Conservation (phyloP, 306 rosid genomes). For the Vicia sativa region DNA sequence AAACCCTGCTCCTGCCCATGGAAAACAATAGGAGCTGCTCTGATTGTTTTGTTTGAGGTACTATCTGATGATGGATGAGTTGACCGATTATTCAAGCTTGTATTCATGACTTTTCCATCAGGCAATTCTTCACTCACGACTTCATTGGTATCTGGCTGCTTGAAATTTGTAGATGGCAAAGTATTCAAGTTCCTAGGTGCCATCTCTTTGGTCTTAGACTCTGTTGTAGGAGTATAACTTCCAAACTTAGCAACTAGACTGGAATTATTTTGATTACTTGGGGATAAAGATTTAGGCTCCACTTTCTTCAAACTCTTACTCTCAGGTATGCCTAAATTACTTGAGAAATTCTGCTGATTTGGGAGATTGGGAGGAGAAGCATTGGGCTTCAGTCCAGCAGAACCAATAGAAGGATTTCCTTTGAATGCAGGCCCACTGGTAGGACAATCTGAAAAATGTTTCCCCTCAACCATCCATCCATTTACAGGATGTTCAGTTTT, state of each 20-base stretch:
- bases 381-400: conserved; percentile 49
- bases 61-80: conserved; percentile 56
- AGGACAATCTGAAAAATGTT: conserved; percentile 43
- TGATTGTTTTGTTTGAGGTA: conserved; percentile 51
- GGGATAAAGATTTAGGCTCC: conserved; percentile 66
- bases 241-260: conserved; percentile 51
- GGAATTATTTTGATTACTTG: conserved; percentile 53
- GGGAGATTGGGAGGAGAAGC: conserved; percentile 43
- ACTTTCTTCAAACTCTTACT: conserved; percentile 55
- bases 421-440: conserved; percentile 48
- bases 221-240: conserved; percentile 50
- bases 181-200: conserved; percentile 45
- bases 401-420: conserved; percentile 58
- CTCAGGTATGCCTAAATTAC: conserved; percentile 56
- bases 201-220: conserved; percentile 61
- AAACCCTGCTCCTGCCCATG: conserved; percentile 62
- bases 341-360: conserved; percentile 52
- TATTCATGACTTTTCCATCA: conserved; percentile 54
- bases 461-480: conserved; percentile 48
- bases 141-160: conserved; percentile 61
- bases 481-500: conserved; percentile 47
- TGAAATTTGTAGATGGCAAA: conserved; percentile 54
- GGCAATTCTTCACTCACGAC: conserved; percentile 57
- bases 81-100: conserved; percentile 46
- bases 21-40: conserved; percentile 50